These are phyloP conservation scores for Dioscorea cayenensis DNA, from an alignment of 116 monocot genomes.

Conservation along the genomic window DNA sequence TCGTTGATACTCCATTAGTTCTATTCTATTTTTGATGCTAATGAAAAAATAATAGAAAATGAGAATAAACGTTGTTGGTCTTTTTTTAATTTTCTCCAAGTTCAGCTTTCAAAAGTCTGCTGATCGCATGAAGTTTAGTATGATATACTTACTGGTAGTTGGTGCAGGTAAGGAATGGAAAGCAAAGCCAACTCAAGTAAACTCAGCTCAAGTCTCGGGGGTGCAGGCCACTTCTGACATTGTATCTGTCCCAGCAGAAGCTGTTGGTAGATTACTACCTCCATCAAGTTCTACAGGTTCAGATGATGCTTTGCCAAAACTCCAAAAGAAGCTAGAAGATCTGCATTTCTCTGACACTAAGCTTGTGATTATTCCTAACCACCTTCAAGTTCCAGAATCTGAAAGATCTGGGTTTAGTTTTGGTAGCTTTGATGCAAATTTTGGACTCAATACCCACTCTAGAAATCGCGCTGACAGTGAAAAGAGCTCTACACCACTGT, in stretches of 20 bases:
- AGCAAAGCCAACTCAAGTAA: slow-evolving; percentile 52
- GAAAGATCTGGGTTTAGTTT: slow-evolving; percentile 72
- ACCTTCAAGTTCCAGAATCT: slow-evolving; percentile 81
- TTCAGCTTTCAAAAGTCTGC: not conserved
- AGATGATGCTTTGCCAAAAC: slow-evolving; percentile 14
- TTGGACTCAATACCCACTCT: slow-evolving; percentile 17
- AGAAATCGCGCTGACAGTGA: slow-evolving; percentile 27
- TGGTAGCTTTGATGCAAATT: slow-evolving; percentile 80
- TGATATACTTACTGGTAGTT: slow-evolving; percentile 6
- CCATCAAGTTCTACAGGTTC: slow-evolving; percentile 14
- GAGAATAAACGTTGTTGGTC: not conserved
- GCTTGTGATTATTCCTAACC: slow-evolving; percentile 81
- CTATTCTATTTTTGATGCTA: not conserved
- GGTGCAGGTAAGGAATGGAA: slow-evolving; percentile 73
- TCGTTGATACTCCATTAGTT: not conserved
- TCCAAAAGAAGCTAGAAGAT: slow-evolving; percentile 47
- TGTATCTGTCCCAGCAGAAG: slow-evolving; percentile 12
- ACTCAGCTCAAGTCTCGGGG: slow-evolving; percentile 21
- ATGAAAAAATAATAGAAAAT: not conserved
- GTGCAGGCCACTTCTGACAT: slow-evolving; percentile 14
- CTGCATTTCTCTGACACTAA: slow-evolving; percentile 44
- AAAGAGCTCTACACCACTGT: slow-evolving; percentile 22
- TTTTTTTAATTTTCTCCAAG: not conserved
- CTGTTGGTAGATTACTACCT: slow-evolving; percentile 6
- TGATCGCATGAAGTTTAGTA: not conserved